Base-by-base conservation (phyloP, 2,329 filamentous ascomycete species). In the Cyphellophora attinorum region DNA sequence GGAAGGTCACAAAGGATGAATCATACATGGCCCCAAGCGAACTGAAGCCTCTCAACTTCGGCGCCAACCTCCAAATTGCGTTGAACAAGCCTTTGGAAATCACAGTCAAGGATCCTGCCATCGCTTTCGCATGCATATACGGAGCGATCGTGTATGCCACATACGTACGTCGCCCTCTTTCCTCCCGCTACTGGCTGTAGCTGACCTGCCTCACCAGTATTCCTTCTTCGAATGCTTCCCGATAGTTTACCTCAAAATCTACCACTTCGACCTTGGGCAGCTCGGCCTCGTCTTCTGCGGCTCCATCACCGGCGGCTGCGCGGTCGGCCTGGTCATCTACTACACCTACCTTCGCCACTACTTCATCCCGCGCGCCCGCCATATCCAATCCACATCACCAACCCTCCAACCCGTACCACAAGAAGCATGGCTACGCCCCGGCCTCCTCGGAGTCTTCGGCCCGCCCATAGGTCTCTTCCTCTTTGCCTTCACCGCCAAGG, bases 221-320 rank as follows among this genome's bases (percentile, higher is more conserved):
- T 60, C 60, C 11, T 80, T 70, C 57, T 81, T 81, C 50, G 76
- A 80, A 47, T 70, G 70, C n/a, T 80, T 81, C 54, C 75, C 76
- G 2, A 58, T 78, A 8, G 74, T 81, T 35, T 81, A 76, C 51
- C 65, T 65, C 2, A 63, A 63, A 27, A 59, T 67, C 47, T 81
- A 81, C 54, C 52, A 59, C 49, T 77, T 81, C 67, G 67, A 62
- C 34, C 54, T 71, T 2, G 73, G 74, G 17, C 52, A 73, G 41
- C 58, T 72, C 44, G 74, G 75, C 17, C 64, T 79, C 6, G 66
- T 76, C 31, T 80, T 80, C 60, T 59, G 74, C 29, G 58, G 2
- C 43, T 71, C 68, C 42, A 64, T 79, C 45, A 58, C 74, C 19
- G 63, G 78, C 15, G 62, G 70, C 5, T 74, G 70, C 47, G 36